Base-by-base conservation (phyloP, 2,329 filamentous ascomycete species). In the Cladophialophora carrionii region DNA sequence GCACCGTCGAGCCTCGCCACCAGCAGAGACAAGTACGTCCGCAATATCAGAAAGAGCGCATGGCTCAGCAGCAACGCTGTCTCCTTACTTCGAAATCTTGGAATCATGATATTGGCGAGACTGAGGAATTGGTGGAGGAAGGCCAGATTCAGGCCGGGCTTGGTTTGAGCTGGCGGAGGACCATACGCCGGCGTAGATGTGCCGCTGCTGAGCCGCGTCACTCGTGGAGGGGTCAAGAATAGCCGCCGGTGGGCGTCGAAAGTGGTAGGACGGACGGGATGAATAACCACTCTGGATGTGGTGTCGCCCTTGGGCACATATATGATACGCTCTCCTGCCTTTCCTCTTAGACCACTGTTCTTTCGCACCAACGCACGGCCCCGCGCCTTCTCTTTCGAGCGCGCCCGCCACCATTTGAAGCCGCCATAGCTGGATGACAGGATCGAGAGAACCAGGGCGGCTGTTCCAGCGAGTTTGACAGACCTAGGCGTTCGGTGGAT, bases 41-140 rank as follows among this genome's bases (percentile, higher is more conserved):
- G 84, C 59, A 98, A 82, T 82, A 99, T 87, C 68, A 99, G 79
- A 76, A 98, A 99, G 32, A 92, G 83, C 20, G 91, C 90, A 74
- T 99, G 95, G 73, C 92, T 95, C 68, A 96, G 78, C 32, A 99
- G 82, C 68, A 99, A 80, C 0, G 93, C 94, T 0, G 94, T 93
- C 80, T 98, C 95, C 76, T 99, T 99, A 77, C 92, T 96, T 17
- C 89, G 89, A 90, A 94, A 96, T 68, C 94, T 84, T 5, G 95
- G 95, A 68, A 99, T 90, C 92, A 98, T 96, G 74, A 99, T 98
- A 78, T 92, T 97, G 80, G 98, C 87, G 61, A 99, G 80, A 74
- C 94, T 97, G 58, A 98, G 83, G 73, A 99, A 98, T 78, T 99
- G 95, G 76, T 99, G 95, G 60, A 99, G 78, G 73, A 99, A 99